Base-by-base conservation (phyloP, 805 yeast species). In the Candida silvicultrix region DNA sequence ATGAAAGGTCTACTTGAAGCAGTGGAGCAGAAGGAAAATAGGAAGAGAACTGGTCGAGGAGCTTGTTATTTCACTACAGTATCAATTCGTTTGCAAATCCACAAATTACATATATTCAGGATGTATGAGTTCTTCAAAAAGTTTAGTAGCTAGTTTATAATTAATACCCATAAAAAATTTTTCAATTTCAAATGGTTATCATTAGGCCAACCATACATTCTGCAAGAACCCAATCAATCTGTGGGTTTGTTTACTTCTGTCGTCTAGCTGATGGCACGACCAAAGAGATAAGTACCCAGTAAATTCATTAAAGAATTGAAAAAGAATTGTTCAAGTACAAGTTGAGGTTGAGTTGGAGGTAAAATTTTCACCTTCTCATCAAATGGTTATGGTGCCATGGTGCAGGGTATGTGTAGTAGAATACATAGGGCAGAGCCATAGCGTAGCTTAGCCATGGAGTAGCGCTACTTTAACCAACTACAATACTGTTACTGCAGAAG, bases 201-300 rank as follows among this genome's bases (percentile, higher is more conserved):
- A 15, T 20, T 20, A 14, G 31, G 31, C 31, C 31, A 28, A 28
- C 31, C 31, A 28, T 28, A 18, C 38, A 12, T 28, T 18, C 35
- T 31, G 21, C 31, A 43, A 38, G 42, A 43, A 46, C 31, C 45
- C 56, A 42, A 37, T 58, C 42, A 41, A 49, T 77, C 46, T 77
- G 42, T 62, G 81, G 80, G 63, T 61, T 75, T 77, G 81, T 77
- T 77, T 77, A 77, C 78, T 78, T 68, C 64, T 55, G 57, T 61
- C 64, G 65, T 58, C 71, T 63, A 40, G 49, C 32, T 28, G 42
- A 47, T 51, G 70, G 59, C 76, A 67, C 63, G 67, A 65, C 57
- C 59, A 60, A 66, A 74, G 77, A 53, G 80, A 75, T 75, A 72
- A 55, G 56, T 47, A 55, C 74, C 76, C 73, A 57, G 48, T 34